phyloP scores from a whole-genome alignment of 495 filamentous ascomycete genomes.

The Aspergillus nidulans region DNA sequence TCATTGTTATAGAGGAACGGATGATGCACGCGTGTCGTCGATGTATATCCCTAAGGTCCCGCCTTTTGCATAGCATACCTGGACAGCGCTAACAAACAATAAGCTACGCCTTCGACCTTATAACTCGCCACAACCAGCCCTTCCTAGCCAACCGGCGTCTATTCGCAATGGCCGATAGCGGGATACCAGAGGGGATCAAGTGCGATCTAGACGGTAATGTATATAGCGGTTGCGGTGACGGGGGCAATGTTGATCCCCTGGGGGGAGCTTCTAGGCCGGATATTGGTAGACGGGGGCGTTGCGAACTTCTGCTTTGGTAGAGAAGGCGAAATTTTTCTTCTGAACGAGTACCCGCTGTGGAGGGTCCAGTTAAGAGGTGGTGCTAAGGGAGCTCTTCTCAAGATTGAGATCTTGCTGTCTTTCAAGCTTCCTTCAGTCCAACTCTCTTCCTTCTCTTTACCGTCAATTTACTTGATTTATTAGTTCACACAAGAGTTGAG shows the following conservation, averaged over 20 bases:
- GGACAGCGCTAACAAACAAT: background rate
- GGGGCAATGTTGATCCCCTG: slow-evolving; percentile 59
- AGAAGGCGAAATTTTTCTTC: slow-evolving; percentile 36
- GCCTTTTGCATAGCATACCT: background rate
- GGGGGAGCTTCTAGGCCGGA: slow-evolving; percentile 55
- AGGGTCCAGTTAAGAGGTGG: slow-evolving; percentile 26
- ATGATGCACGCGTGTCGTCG: slow-evolving; percentile 16
- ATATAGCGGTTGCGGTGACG: slow-evolving; percentile 56
- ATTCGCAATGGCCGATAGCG: slow-evolving; percentile 53
- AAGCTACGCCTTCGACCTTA: slow-evolving; percentile 32
- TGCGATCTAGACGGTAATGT: slow-evolving; percentile 56
- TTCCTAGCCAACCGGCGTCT: slow-evolving; percentile 48
- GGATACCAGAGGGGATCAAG: slow-evolving; percentile 59
- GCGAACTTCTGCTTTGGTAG: slow-evolving; percentile 45
- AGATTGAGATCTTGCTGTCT: background rate
- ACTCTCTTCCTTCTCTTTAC: no score
- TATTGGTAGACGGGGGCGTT: slow-evolving; percentile 38
- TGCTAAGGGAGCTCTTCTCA: slow-evolving; percentile 25
- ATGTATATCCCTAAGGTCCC: slow-evolving; percentile 17
- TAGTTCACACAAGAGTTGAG: no score
- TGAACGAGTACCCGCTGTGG: slow-evolving; percentile 41
- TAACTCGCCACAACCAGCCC: slow-evolving; percentile 18
- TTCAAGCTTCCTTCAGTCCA: no score
- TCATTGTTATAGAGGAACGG: slow-evolving; percentile 31
- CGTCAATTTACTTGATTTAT: no score